These are phyloP conservation scores for Rhizopus sp. DNA, from an alignment of 371 early-diverging fungal genomes.

Conservation along the genomic window DNA sequence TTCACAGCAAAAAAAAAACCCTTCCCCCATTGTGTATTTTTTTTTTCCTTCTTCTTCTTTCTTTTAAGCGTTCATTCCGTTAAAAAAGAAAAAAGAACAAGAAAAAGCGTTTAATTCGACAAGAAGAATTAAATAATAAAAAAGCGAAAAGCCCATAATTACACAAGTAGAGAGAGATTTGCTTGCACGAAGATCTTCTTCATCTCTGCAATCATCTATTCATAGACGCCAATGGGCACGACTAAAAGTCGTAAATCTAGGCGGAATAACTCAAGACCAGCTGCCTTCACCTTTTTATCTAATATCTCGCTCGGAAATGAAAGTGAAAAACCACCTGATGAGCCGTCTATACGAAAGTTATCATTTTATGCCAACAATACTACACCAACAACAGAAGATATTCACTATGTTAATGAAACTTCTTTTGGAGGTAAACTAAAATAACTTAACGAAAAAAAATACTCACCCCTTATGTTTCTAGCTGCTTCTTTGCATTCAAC, in stretches of 20 bases:
- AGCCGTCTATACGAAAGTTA: conserved; percentile 18
- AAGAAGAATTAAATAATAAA: neutral
- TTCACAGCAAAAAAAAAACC: neutral
- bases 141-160: conserved; percentile 11
- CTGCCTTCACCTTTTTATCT: conserved; percentile 50
- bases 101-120: neutral
- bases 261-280: conserved; percentile 56
- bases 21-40: neutral
- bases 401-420: conserved; percentile 11
- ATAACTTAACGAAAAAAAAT: neutral
- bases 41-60: neutral
- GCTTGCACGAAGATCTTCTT: conserved; percentile 36
- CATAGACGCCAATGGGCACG: conserved; percentile 52
- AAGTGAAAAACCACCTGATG: conserved; percentile 31
- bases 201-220: conserved; percentile 25
- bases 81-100: neutral
- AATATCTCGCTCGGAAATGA: conserved; percentile 50
- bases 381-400: conserved; percentile 1
- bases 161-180: conserved; percentile 14
- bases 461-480: conserved; percentile 1
- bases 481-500: conserved; percentile 41
- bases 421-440: conserved; percentile 17
- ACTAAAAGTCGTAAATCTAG: conserved; percentile 60
- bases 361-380: neutral
- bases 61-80: neutral